Evolutionary conservation across 1,139 yeast genomes (phyloP).

Genomic region (Martiniozyma asiatica): DNA sequence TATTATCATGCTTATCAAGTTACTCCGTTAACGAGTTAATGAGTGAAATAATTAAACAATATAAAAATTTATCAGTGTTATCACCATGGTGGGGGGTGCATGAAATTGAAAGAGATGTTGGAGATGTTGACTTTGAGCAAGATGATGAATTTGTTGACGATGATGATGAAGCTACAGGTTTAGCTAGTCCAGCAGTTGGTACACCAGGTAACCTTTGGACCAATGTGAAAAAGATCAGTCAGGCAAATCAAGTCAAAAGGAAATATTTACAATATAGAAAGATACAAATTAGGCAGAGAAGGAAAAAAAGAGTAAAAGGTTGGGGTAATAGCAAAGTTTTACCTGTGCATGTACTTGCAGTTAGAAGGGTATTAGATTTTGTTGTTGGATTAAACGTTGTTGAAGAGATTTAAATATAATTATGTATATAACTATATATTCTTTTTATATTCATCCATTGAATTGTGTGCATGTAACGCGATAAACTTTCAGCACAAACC

Average conservation of each 20-base stretch:
- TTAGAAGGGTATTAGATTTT: slow-evolving; percentile 46
- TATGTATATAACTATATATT: too few species aligned
- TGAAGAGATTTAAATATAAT: too few species aligned
- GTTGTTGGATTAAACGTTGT: slow-evolving; percentile 30
- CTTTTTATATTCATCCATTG: too few species aligned
- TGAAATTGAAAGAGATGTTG: slow-evolving; percentile 9
- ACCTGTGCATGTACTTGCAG: slow-evolving; percentile 85
- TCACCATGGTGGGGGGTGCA: slow-evolving; percentile 36
- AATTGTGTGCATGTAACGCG: too few species aligned
- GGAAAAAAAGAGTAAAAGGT: slow-evolving; percentile 4
- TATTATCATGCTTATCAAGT: slow-evolving; percentile 58
- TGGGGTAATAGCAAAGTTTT: slow-evolving; percentile 24
- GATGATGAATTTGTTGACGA: slow-evolving; percentile 22
- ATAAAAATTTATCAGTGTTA: slow-evolving; percentile 36
- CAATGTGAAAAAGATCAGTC: slow-evolving; percentile 11
- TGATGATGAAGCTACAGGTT: slow-evolving; percentile 1
- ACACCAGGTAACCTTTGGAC: slow-evolving; percentile 1
- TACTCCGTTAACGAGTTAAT: slow-evolving; percentile 46
- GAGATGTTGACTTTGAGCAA: slow-evolving; percentile 24
- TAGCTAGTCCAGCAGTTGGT: too few species aligned
- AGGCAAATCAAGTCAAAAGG: slow-evolving; percentile 13
- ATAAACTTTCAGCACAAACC: too few species aligned
- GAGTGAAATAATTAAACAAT: slow-evolving; percentile 52
- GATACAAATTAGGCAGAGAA: slow-evolving; percentile 10
- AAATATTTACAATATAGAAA: slow-evolving; percentile 11